phyloP scores from a whole-genome alignment of 257 asterid genomes.

The Jasminum sambac region DNA sequence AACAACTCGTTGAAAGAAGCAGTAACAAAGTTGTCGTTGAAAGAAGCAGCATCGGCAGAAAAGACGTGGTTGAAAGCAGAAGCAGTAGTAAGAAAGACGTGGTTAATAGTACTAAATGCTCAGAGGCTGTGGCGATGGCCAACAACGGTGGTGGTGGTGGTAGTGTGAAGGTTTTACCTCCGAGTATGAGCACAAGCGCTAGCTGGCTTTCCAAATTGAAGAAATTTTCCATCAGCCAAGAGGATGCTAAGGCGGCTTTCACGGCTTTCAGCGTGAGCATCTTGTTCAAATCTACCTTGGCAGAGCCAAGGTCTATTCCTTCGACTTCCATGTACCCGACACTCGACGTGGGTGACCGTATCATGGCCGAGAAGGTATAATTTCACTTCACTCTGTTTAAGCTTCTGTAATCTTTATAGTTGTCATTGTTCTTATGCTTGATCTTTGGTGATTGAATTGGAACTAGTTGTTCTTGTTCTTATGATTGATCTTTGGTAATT shows the following conservation, averaged over 20 bases:
- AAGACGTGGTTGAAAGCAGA: slow-evolving; percentile 12
- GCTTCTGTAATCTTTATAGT: background rate
- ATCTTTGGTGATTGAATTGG: slow-evolving; percentile 1
- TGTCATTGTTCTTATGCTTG: slow-evolving; percentile 1
- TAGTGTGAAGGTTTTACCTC: slow-evolving; percentile 24
- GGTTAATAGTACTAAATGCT: slow-evolving; percentile 26
- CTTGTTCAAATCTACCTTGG: slow-evolving; percentile 76
- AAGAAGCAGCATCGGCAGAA: slow-evolving; percentile 8
- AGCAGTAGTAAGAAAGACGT: slow-evolving; percentile 3
- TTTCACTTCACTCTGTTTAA: background rate
- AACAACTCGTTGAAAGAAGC: background rate
- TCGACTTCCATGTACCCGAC: slow-evolving; percentile 94
- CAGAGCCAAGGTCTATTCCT: slow-evolving; percentile 97
- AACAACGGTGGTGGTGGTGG: slow-evolving; percentile 25
- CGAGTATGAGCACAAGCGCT: slow-evolving; percentile 23
- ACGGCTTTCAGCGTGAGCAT: slow-evolving; percentile 82
- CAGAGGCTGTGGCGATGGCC: slow-evolving; percentile 44
- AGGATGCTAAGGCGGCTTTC: slow-evolving; percentile 87
- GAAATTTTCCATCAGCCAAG: slow-evolving; percentile 52
- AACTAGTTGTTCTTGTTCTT: slow-evolving; percentile 7
- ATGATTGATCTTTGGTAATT: background rate
- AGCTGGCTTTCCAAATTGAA: slow-evolving; percentile 68
- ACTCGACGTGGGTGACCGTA: slow-evolving; percentile 83
- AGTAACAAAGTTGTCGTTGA: slow-evolving; percentile 11
- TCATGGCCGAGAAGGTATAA: slow-evolving; percentile 88